Base-by-base conservation (phyloP, 2,329 filamentous ascomycete genomes). In the Colletotrichum nymphaeae region DNA sequence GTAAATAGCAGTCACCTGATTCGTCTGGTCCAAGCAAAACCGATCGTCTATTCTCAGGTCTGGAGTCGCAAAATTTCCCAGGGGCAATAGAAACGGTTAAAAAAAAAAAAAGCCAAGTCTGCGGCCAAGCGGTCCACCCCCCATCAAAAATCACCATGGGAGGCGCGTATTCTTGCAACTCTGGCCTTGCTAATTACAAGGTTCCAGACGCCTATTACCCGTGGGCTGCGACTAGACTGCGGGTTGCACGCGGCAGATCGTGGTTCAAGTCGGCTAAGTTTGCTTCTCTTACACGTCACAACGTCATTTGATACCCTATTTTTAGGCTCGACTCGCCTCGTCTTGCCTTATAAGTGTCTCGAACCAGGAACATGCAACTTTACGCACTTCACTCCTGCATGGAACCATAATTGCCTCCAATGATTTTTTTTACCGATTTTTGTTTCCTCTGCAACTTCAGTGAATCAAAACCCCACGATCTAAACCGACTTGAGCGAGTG, bases 221-320 rank as follows among this genome's bases (percentile, higher is more conserved):
- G 60, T 60, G 28, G 32, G 55, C 46, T 69, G 66, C 42, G 70
- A 69, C 32, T 60, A 67, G 30, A 16, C 22, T 59, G 66, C 37
- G 59, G 58, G 66, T 53, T 72, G 58, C 69, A 63, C 65, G 58
- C 58, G 69, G 46, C 42, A 64, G 24, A 49, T 58, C 9, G 30
- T 69, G 66, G 59, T 64, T 28, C 32, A 62, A 56, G 66, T 73
- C 70, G 66, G 70, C 67, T 73, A 73, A 73, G 53, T 70, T 73
- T 73, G 66, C 70, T 73, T 73, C 67, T 70, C 70, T 65, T 37
- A 73, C 70, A 56, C 30, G 66, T 65, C 66, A 35, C 59, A 73
- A 65, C 70, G 67, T 70, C 67, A 73, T 73, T 65, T 26, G 9
- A 59, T 56, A 28, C 35, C 55, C 67, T 66, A 62, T 70, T 66